Evolutionary conservation across 805 yeast genomes (phyloP), one percentile per base, ranked within the genome.

Genomic region (Candida sithepensis): DNA sequence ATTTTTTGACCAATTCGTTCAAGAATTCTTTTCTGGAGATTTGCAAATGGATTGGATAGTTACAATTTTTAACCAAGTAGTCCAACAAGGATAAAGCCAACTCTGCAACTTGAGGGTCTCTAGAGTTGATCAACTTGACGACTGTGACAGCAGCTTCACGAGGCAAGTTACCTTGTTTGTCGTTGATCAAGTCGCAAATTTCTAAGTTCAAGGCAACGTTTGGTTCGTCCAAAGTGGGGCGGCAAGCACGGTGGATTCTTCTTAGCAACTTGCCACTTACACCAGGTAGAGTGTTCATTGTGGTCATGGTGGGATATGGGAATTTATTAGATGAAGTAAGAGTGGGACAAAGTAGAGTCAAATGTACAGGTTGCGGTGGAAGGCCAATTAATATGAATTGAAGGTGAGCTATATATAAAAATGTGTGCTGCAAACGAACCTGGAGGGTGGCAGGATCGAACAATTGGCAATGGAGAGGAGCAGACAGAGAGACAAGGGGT

Each of bases 31-130:
- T 91, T 50, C 98, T 79, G 3, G 96, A 87, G 45, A 94, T 88
- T 69, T 94, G 99, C 42, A 94, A 74, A 56, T 94, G 99, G 69
- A 94, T 81, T 7, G 99, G 97, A 66, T 92, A 94, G 4, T 98
- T 99, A 71, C 99, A 94, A 71, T 94, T 94, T 70, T 94, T 94
- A 45, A 94, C 99, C 57, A 94, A 72, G 45, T 88, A 88, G 63
- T 94, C 99, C 51, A 94, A 76, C 43, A 79, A 60, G 57, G 65
- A 63, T 34, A 88, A 69, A 1, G 90, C 79, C 54, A 94, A 68
- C 9, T 97, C 97, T 61, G 91, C 81, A 30, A 90, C 85, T 60
- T 88, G 95, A 1, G 95, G 82, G 56, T 87, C 94, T 59, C 88
- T 76, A 55, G 85, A 84, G 68, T 89, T 87, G 63, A 92, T 79